phyloP scores from a whole-genome alignment of 1,139 yeast genomes.

The Geotrichum armillariae region DNA sequence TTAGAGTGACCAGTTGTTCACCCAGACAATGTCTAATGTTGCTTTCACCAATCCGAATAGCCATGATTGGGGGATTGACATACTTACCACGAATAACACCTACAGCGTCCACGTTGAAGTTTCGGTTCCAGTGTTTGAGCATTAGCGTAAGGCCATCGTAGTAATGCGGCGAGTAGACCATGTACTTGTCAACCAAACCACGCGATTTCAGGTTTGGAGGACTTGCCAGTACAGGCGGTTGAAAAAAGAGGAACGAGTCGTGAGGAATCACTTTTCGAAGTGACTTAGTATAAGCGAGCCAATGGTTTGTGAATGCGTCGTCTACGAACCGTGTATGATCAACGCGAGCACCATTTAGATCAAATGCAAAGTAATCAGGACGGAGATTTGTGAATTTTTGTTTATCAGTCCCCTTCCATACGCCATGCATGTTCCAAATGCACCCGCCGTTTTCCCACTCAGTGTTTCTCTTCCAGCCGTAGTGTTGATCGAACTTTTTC shows the following conservation, averaged over 20 bases:
- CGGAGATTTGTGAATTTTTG: conserved; percentile 40
- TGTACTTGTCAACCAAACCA: conserved; percentile 32
- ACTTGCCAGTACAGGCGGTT: conserved; percentile 76
- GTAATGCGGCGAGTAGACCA: conserved; percentile 82
- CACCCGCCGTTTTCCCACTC: conserved; percentile 75
- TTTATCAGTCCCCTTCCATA: conserved; percentile 54
- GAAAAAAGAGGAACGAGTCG: conserved; percentile 59
- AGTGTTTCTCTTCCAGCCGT: conserved; percentile 65
- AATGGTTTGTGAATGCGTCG: conserved; percentile 59
- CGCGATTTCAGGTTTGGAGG: conserved; percentile 69
- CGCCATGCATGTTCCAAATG: conserved; percentile 73
- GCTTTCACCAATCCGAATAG: conserved; percentile 75
- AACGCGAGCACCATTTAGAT: conserved; percentile 44
- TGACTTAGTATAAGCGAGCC: conserved; percentile 47
- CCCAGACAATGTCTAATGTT: conserved; percentile 72
- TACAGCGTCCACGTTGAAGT: conserved; percentile 75
- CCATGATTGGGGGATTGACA: conserved; percentile 64
- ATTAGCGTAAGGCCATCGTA: conserved; percentile 92
- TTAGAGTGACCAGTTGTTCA: conserved; percentile 64
- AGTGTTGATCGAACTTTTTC: conserved; percentile 51
- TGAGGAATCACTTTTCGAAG: conserved; percentile 43
- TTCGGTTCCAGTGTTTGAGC: conserved; percentile 71
- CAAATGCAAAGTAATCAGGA: conserved; percentile 52
- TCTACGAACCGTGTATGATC: conserved; percentile 59
- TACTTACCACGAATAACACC: conserved; percentile 86